A percentile compares a stretch with the other conserved stretches of the same genome.
phyloP scores from a whole-genome alignment of 345 rosid genomes.

The Lenwebbia sp. region DNA sequence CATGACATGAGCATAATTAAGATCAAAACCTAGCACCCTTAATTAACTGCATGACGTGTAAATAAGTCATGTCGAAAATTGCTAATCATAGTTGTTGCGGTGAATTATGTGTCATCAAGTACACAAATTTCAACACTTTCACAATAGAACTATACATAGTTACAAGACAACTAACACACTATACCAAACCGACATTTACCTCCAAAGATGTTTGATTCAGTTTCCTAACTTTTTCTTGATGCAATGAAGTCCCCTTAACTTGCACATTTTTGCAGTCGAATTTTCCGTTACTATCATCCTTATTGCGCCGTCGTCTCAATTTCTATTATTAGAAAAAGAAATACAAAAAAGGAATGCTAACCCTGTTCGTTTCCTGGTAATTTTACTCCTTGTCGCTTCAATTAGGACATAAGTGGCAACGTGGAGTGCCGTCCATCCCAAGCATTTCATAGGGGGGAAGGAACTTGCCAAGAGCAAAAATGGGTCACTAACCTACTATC shows the following conservation, averaged over 20 bases:
- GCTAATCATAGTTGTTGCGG: no score
- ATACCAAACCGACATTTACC: background rate
- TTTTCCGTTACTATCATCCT: no score
- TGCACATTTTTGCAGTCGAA: no score
- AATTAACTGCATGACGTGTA: background rate
- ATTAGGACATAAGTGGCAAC: background rate
- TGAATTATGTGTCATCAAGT: no score
- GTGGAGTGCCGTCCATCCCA: background rate
- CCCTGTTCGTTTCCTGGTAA: background rate
- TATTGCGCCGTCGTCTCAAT: no score
- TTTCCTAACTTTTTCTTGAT: no score
- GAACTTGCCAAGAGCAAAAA: background rate
- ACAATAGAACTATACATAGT: no score
- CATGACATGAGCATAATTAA: background rate
- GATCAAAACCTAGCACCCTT: background rate
- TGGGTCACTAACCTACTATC: background rate
- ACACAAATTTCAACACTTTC: no score
- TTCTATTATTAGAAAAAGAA: no score
- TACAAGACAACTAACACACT: no score
- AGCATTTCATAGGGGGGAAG: background rate
- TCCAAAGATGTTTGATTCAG: background rate
- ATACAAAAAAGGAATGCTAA: background rate
- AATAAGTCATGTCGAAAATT: background rate
- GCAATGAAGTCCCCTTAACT: no score
- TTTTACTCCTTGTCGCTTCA: background rate